Evolutionary conservation across 495 filamentous ascomycete genomes (phyloP), one percentile per base, ranked within the genome.

Genomic region (Niebla homalea): DNA sequence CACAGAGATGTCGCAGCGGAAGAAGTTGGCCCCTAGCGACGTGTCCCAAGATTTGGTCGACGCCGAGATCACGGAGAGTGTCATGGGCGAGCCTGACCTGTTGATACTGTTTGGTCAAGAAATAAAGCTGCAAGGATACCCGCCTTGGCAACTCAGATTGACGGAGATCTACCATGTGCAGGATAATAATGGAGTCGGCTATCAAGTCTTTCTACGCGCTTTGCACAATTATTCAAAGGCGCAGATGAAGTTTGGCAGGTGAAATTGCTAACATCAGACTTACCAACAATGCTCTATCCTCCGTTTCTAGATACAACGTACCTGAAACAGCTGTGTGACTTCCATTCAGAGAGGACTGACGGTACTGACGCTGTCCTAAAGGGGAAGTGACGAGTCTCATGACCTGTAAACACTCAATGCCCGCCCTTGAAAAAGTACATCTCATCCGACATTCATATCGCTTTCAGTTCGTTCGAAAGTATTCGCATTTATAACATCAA

Each of bases 141-240:
- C 92, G 22, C 92, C 92, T 2, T 98, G 92, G 92, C 92, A 95
- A 64, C 73, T 96, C 42, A 74, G 92, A 35, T 67, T 98, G 53
- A 96, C 90, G 1, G 92, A 98, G 73, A 96, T 98, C 52, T 94
- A 85, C 48, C 74, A 72, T 51, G 73, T 72, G 6, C 71, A 72
- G 4, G 67, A 68, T 40, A 72, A 63, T 32, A 68, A 54, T 43
- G 67, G 67, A 0, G 90, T 97, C 15, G 89, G 85, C 47, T 98
- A 98, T 64, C 89, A 94, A 61, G 83, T 93, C 10, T 98, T 97
- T 60, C 74, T 95, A 46, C 68, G 84, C 37, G 89, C 80, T 1
- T 64, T 98, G 59, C 81, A 85, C 65, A 85, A 81, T 48, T 98
- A 74, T 68, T 86, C 87, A 5, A 81, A 84, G 51, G 90, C 87